phyloP scores from a whole-genome alignment of 2,329 filamentous ascomycete genomes.

The Colletotrichum noveboracense region DNA sequence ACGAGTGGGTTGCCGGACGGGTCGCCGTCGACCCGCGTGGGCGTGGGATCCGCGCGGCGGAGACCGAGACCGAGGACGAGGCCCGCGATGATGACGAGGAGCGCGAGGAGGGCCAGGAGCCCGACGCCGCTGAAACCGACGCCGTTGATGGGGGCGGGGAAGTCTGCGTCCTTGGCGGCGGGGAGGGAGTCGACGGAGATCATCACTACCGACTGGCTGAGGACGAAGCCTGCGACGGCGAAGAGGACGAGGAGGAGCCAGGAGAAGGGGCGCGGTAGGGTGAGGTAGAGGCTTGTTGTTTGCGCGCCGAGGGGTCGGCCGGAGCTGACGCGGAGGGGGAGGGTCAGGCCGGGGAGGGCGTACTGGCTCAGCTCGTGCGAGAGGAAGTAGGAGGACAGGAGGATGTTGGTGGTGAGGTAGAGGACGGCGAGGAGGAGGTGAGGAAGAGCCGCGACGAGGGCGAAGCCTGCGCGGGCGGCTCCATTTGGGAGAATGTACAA shows the following conservation, averaged over 20 bases:
- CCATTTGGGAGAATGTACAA: constrained; percentile 32
- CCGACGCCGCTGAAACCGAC: constrained; percentile 49
- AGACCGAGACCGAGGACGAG: constrained; percentile 43
- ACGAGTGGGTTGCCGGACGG: constrained; percentile 53
- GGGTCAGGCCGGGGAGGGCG: constrained; percentile 34
- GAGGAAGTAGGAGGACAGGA: constrained; percentile 53
- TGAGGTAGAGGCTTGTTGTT: constrained; percentile 53
- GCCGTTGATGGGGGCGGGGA: constrained; percentile 27
- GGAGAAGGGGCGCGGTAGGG: constrained; percentile 51
- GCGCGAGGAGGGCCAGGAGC: constrained; percentile 44
- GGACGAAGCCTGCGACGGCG: constrained; percentile 46
- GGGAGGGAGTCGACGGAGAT: constrained; percentile 31
- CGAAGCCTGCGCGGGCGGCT: constrained; percentile 31
- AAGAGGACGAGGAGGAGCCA: constrained; percentile 51
- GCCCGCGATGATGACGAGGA: constrained; percentile 41
- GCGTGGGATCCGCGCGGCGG: constrained; percentile 40
- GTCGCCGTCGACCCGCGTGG: constrained; percentile 37
- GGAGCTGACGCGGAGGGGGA: constrained; percentile 51
- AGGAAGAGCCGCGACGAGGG: constrained; percentile 49
- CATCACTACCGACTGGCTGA: constrained; percentile 44
- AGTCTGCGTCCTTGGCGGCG: not conserved
- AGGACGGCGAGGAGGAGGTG: constrained; percentile 53
- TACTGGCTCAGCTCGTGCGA: constrained; percentile 56
- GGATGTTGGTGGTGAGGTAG: constrained; percentile 52
- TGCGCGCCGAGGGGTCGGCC: constrained; percentile 48